Conservation (phyloP, 23 red algal genomes). For the Gracilariopsis chorda region DNA sequence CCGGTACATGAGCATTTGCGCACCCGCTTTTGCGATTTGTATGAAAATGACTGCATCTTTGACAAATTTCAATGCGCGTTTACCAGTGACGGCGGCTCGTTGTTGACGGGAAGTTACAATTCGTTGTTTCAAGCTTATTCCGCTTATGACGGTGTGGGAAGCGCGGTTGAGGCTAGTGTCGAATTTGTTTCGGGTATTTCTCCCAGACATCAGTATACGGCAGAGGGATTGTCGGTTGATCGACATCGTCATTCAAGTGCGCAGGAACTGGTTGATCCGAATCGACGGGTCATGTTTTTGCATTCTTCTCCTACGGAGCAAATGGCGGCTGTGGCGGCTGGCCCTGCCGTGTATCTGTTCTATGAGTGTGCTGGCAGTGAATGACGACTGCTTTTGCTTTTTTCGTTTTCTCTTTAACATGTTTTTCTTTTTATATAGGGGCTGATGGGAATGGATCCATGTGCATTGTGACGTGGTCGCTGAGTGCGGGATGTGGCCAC, state of each 20-base stretch:
- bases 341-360: constrained; percentile 78
- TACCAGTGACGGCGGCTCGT: constrained; percentile 68
- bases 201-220: constrained; percentile 36
- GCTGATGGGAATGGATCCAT: too few relatives aligned
- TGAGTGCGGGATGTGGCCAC: too few relatives aligned
- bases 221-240: constrained; percentile 7
- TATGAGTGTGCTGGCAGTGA: not conserved
- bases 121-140: constrained; percentile 78
- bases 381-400: not conserved
- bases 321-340: constrained; percentile 71
- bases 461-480: too few relatives aligned
- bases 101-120: constrained; percentile 93
- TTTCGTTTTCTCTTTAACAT: too few relatives aligned
- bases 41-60: constrained; percentile 99
- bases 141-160: constrained; percentile 38
- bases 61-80: constrained; percentile 96
- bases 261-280: constrained; percentile 60
- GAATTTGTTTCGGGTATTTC: constrained; percentile 73
- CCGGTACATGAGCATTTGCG: constrained; percentile 90
- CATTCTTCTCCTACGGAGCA: constrained; percentile 36
- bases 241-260: constrained; percentile 6
- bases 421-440: too few relatives aligned
- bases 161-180: constrained; percentile 79
- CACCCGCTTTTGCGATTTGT: constrained; percentile 79
- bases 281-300: constrained; percentile 67